Percentiles rank a stretch among this genome's conserved stretches.
phyloP scores from a whole-genome alignment of 495 filamentous ascomycete species.

The Neurospora africana region DNA sequence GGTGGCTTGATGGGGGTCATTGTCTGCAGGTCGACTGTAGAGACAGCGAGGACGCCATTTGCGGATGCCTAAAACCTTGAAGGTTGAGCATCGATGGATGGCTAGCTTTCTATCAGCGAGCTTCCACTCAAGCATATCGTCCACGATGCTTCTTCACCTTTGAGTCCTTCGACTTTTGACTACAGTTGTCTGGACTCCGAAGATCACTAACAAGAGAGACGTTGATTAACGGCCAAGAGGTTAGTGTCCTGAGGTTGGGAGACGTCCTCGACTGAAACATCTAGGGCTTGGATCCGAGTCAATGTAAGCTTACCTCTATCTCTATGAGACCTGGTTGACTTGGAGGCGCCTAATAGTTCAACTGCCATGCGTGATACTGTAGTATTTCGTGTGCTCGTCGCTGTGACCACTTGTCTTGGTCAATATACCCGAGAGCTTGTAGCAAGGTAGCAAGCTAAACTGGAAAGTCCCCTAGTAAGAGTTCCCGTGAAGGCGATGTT shows the following conservation, averaged over 20 bases:
- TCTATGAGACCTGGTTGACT: background rate
- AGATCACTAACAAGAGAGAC: background rate
- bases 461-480: background rate
- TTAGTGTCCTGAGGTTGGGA: background rate
- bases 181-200: background rate
- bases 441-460: background rate
- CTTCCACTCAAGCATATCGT: background rate
- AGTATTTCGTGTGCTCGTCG: background rate
- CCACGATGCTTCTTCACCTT: background rate
- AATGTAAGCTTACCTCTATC: background rate
- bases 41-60: background rate
- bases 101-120: background rate
- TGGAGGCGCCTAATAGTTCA: background rate
- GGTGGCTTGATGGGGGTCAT: background rate
- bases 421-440: background rate
- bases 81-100: background rate
- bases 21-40: background rate
- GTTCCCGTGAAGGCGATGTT: background rate
- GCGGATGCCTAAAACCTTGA: background rate
- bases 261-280: background rate
- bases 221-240: background rate
- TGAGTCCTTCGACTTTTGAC: background rate
- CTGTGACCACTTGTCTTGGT: background rate
- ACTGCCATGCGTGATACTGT: background rate
- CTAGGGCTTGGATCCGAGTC: background rate